Base-by-base conservation (phyloP, 2,329 filamentous ascomycete genomes). In the Ophiostoma sp. region DNA sequence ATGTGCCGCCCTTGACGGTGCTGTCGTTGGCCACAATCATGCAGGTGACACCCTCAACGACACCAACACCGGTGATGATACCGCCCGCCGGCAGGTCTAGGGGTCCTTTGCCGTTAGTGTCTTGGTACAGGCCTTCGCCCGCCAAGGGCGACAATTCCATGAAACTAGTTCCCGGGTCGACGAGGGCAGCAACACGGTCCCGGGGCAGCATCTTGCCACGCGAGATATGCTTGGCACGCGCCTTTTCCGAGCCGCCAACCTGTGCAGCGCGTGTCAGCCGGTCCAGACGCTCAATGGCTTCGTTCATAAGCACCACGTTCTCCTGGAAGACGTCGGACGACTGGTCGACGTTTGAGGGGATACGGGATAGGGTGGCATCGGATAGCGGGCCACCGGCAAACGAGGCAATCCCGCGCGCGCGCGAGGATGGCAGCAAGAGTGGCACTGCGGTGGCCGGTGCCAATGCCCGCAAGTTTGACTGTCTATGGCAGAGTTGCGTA, bases 1-100 rank as follows among this genome's bases (percentile, higher is more conserved):
- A 99, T 1, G 94, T 96, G 38, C 94, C 94, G 66, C 94, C 94
- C 80, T 98, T 99, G 75, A 98, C 94, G 18, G 94, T 97, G 80
- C 92, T 96, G 77, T 97, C 94, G 77, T 98, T 97, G 69, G 93
- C 93, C 65, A 97, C 91, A 74, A 98, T 91, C 81, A 97, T 89
- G 78, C 94, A 98, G 55, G 88, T 89, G 40, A 97, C 92, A 14
- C 94, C 94, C 76, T 95, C 90, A 40, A 99, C 91, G 1, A 90
- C 89, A 3, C 94, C 94, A 66, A 98, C 87, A 0, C 94, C 95
- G 0, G 95, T 96, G 69, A 99, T 92, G 73, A 99, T 95, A 6
- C 93, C 94, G 40, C 90, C 95, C 0, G 92, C 89, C 0, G 94
- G 92, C 1, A 97, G 90, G 1, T 47, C 66, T 11, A 68, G 42